Percentiles rank a stretch among this genome's conserved stretches.
Evolutionary conservation across 768 basidiomycete genomes (phyloP).

Genomic region (Hemileccinum rubropunctum): DNA sequence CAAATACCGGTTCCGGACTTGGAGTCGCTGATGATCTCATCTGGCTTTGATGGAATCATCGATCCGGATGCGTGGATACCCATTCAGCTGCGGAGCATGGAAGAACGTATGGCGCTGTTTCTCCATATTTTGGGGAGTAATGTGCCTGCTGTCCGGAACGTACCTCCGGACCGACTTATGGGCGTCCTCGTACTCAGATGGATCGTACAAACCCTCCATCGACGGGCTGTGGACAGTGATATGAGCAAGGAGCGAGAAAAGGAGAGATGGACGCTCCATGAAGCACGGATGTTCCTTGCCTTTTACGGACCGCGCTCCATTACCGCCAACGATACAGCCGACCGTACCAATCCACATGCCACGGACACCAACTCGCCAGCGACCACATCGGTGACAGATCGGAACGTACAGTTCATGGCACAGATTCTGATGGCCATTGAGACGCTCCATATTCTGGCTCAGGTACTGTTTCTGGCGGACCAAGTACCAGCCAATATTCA

Average conservation of each 20-base stretch:
- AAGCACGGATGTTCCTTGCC: constrained; percentile 58
- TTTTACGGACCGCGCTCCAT: constrained; percentile 35
- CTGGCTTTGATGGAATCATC: constrained; percentile 25
- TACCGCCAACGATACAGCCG: constrained; percentile 9
- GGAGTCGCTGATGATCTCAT: constrained; percentile 42
- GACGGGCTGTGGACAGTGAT: constrained; percentile 47
- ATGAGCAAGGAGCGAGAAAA: constrained; percentile 55
- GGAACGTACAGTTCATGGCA: constrained; percentile 66
- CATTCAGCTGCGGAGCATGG: constrained; percentile 47
- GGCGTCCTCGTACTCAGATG: constrained; percentile 61
- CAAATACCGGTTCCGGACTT: constrained; percentile 51
- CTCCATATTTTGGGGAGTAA: constrained; percentile 58
- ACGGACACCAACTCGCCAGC: constrained; percentile 6
- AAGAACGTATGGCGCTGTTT: constrained; percentile 53
- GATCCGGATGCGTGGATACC: constrained; percentile 35
- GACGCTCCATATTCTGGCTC: constrained; percentile 55
- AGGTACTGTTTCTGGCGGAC: constrained; percentile 56
- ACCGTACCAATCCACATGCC: constrained; percentile 16
- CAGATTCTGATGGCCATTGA: constrained; percentile 62
- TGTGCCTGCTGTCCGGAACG: constrained; percentile 40
- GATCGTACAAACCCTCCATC: constrained; percentile 50
- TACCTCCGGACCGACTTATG: constrained; percentile 47
- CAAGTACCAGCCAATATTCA: constrained; percentile 45
- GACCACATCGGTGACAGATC: constrained; percentile 41
- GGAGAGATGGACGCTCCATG: constrained; percentile 67